Base-by-base conservation (phyloP, 2,329 filamentous ascomycete genomes). In the Nigrograna mackinnonii region DNA sequence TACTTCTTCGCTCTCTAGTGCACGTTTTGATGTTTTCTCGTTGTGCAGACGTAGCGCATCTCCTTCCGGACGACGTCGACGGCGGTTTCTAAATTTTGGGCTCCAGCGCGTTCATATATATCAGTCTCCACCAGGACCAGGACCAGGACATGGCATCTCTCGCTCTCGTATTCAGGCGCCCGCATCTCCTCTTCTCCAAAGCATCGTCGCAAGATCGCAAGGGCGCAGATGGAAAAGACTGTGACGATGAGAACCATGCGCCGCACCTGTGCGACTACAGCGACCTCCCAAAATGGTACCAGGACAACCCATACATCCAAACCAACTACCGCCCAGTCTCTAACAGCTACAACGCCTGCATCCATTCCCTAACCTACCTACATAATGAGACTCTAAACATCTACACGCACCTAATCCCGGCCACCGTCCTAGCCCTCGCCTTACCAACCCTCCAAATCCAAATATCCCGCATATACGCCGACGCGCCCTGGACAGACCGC, bases 381-480 rank as follows among this genome's bases (percentile, higher is more conserved):
- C 83, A 87, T 68, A 86, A 84, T 60, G 79, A 84, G 61, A 79
- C 79, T 7, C 75, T 87, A 37, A 88, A 88, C 64, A 86, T 87
- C 52, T 87, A 84, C 64, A 79, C 81, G 7, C 85, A 88, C 63
- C 72, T 87, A n/a, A 37, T 62, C 2, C 75, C 76, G 6, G 58
- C 58, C 4, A 7, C 54, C n/a, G 38, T 48, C 5, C 43, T 59
- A 13, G 41, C 52, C 13, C 35, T 55, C n/a, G 46, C 43, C 6
- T 45, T 57, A 3, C 54, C 53, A 11, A 45, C 48, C 11, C 44
- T 62, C 22, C 58, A 61, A 43, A 11, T 48, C 20, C 47, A 54
- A 20, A 52, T 63, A 21, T 47, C 47, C 4, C 20, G 39, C 2
- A 47, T 52, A 21, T 58, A 54, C 37, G 32, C 40, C 22, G 38